These are phyloP conservation scores for Delitschia confertaspora DNA, from an alignment of 495 filamentous ascomycete genomes.

Conservation along the genomic window DNA sequence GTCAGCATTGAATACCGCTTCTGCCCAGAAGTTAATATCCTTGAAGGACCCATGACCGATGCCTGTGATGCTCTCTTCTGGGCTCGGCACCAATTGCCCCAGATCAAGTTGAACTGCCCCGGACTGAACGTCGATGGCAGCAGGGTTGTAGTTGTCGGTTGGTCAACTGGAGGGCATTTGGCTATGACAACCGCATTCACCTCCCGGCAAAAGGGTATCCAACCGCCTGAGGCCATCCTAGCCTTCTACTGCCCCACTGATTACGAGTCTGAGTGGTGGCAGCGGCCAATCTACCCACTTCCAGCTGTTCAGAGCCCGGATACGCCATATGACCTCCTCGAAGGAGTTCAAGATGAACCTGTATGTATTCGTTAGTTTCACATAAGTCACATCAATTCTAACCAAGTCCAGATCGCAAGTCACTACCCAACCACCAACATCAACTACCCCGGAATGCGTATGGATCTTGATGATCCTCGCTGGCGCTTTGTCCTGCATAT, in stretches of 20 bases:
- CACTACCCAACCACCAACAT: no score
- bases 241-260: conserved; percentile 44
- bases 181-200: conserved; percentile 45
- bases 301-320: background rate
- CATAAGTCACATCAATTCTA: no score
- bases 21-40: conserved; percentile 44
- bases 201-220: conserved; percentile 23
- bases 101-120: conserved; percentile 16
- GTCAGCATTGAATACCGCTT: conserved; percentile 49
- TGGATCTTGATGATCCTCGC: conserved; percentile 32
- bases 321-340: background rate
- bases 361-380: no score
- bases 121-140: conserved; percentile 35
- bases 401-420: no score
- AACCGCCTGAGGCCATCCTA: conserved; percentile 43
- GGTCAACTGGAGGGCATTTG: conserved; percentile 49
- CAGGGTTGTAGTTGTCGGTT: conserved; percentile 44
- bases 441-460: background rate
- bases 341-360: background rate
- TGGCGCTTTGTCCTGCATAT: conserved; percentile 38
- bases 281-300: background rate
- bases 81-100: conserved; percentile 39
- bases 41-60: conserved; percentile 46
- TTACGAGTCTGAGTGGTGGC: conserved; percentile 12
- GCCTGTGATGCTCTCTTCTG: conserved; percentile 41